Percentiles rank a stretch among this genome's conserved stretches.
These are phyloP conservation scores for Pyricularia sp. DNA, from an alignment of 2,329 filamentous ascomycete genomes.

Conservation along the genomic window DNA sequence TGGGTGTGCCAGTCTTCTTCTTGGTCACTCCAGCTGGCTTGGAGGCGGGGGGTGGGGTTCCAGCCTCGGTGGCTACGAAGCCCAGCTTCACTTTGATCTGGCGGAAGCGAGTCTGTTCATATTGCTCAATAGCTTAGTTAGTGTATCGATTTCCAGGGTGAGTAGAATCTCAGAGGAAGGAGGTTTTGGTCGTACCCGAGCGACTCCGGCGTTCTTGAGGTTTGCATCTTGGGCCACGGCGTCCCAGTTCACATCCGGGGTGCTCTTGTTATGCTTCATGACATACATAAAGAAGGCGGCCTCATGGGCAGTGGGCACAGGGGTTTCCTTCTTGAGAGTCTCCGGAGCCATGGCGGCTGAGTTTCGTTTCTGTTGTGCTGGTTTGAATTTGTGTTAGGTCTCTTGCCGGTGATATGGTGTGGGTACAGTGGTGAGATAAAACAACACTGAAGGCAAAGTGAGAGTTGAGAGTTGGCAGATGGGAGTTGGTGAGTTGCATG, in stretches of 20 bases:
- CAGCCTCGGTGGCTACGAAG: slow-evolving; percentile 15
- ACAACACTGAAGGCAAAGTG: neutral
- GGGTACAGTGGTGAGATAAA: neutral
- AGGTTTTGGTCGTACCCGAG: slow-evolving; percentile 25
- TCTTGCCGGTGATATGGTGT: neutral
- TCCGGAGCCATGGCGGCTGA: slow-evolving; percentile 5
- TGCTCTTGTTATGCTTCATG: slow-evolving; percentile 31
- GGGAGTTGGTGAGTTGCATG: neutral
- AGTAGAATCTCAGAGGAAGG: neutral
- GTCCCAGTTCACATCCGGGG: slow-evolving; percentile 38
- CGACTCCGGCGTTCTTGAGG: slow-evolving; percentile 35
- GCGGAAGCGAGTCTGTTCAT: slow-evolving; percentile 33
- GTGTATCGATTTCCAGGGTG: neutral
- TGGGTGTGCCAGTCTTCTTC: neutral
- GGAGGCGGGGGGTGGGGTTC: neutral
- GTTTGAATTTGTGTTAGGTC: neutral
- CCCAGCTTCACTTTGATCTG: slow-evolving; percentile 40
- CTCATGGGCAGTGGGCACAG: slow-evolving; percentile 26
- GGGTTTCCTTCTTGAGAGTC: slow-evolving; percentile 1
- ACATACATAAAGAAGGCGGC: slow-evolving; percentile 35
- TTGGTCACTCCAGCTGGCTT: neutral
- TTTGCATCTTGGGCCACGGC: slow-evolving; percentile 29
- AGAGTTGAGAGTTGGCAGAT: neutral
- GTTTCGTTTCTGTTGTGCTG: neutral
- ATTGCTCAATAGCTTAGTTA: neutral